Evolutionary conservation across 2,329 filamentous ascomycete species (phyloP).

Genomic region (Fusarium musae): DNA sequence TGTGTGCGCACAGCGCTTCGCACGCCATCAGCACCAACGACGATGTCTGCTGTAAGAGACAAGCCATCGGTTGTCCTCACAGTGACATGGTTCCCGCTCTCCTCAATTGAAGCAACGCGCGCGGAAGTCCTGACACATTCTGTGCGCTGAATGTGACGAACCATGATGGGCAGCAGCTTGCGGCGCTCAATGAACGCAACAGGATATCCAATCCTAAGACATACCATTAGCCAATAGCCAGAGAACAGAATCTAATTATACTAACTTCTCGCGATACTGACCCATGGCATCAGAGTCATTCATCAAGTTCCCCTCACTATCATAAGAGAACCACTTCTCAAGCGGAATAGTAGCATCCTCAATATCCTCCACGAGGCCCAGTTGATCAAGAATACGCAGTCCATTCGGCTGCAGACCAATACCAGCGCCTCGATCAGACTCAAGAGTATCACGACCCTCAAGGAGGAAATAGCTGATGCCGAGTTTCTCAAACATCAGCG

Average conservation of each 20-base stretch:
- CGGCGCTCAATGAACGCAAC: neutral
- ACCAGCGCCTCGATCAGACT: slow-evolving; percentile 2
- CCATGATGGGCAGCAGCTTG: neutral
- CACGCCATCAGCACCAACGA: neutral
- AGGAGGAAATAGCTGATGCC: neutral
- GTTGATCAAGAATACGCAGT: neutral
- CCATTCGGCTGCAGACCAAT: slow-evolving; percentile 2
- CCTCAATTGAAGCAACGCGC: neutral
- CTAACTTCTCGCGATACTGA: neutral
- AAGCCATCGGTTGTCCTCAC: neutral
- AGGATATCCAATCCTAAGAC: neutral
- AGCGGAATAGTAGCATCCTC: neutral
- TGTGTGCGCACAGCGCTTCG: neutral
- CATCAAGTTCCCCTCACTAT: neutral
- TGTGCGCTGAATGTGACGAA: neutral
- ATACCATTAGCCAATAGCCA: neutral
- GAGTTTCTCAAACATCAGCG: neutral
- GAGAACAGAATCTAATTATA: neutral
- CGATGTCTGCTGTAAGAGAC: neutral
- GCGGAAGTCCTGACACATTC: neutral
- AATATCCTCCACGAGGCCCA: neutral
- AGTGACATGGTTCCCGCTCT: neutral
- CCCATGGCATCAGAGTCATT: neutral
- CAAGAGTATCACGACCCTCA: neutral
- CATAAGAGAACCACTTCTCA: slow-evolving; percentile 2